phyloP scores from a whole-genome alignment of 345 rosid species.

The Citrus glauca region DNA sequence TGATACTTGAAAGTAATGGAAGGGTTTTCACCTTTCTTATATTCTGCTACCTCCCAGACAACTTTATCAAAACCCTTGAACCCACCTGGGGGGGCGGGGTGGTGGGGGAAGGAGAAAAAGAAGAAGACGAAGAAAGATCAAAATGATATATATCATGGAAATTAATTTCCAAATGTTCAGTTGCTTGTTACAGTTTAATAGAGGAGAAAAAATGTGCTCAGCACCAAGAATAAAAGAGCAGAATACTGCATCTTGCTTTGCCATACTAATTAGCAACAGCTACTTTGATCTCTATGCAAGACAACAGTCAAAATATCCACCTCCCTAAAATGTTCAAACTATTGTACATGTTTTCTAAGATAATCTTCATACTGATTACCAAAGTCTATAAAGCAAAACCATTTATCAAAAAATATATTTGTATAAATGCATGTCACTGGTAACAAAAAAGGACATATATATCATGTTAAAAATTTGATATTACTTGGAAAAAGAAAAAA shows the following conservation, averaged over 20 bases:
- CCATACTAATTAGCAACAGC: neutral
- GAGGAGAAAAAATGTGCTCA: neutral
- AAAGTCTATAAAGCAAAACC: neutral
- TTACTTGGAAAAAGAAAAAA: neutral
- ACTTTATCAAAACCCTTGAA: slow-evolving; percentile 78
- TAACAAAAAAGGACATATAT: neutral
- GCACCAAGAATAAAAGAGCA: neutral
- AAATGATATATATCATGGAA: neutral
- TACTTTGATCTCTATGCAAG: neutral
- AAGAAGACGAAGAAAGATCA: too few relatives aligned
- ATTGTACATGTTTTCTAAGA: neutral
- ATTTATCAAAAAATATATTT: neutral
- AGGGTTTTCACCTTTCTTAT: slow-evolving; percentile 59
- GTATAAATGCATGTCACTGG: neutral
- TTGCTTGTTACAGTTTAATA: neutral
- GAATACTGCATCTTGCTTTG: neutral
- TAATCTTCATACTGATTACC: neutral
- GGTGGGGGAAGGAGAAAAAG: neutral
- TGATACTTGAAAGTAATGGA: slow-evolving; percentile 70
- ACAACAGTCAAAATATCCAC: slow-evolving; percentile 16
- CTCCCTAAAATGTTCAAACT: slow-evolving; percentile 11
- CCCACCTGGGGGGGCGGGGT: slow-evolving; percentile 47
- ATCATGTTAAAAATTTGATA: neutral
- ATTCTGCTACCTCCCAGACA: slow-evolving; percentile 69
- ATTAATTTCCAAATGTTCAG: neutral